These are phyloP conservation scores for Rhinocladiella mackenziei DNA, from an alignment of 2,329 filamentous ascomycete genomes.

Conservation along the genomic window DNA sequence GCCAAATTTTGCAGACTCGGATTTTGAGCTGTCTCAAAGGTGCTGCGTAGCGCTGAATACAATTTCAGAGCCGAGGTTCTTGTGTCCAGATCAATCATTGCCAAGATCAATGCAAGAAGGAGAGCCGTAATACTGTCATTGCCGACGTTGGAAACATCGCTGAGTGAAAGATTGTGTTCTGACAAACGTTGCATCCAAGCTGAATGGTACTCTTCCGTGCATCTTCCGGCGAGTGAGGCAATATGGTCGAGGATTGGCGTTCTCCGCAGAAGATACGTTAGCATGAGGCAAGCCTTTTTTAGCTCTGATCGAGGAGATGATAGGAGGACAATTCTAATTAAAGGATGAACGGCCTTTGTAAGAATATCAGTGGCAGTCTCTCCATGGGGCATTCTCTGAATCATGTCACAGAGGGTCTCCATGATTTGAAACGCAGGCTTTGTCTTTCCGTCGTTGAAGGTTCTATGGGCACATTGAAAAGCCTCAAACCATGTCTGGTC, in stretches of 20 bases:
- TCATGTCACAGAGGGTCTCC: slow-evolving; percentile 33
- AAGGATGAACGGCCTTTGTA: slow-evolving; percentile 9
- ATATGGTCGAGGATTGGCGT: slow-evolving; percentile 15
- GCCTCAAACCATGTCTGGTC: slow-evolving; percentile 38
- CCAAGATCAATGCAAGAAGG: slow-evolving; percentile 24
- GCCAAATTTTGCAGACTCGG: slow-evolving; percentile 3
- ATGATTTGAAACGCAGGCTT: slow-evolving; percentile 46
- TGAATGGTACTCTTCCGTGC: slow-evolving; percentile 4
- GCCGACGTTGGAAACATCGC: slow-evolving; percentile 8
- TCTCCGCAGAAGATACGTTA: slow-evolving; percentile 23
- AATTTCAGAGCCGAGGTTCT: slow-evolving; percentile 27
- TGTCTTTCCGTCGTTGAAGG: slow-evolving; percentile 42
- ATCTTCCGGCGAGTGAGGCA: slow-evolving; percentile 7
- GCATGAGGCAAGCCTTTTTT: slow-evolving; percentile 28
- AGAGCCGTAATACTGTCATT: slow-evolving; percentile 12
- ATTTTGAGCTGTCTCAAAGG: not conserved
- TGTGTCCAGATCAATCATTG: slow-evolving; percentile 25
- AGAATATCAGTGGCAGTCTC: slow-evolving; percentile 11
- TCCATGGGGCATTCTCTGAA: slow-evolving; percentile 32
- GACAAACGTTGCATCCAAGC: slow-evolving; percentile 14
- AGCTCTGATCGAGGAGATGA: slow-evolving; percentile 21
- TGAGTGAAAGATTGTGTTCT: slow-evolving; percentile 10
- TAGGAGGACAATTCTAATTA: slow-evolving; percentile 22
- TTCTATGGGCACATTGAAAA: slow-evolving; percentile 40
- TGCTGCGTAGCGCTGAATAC: slow-evolving; percentile 22